A percentile compares a stretch with the other conserved stretches of the same genome.
phyloP scores from a whole-genome alignment of 1,284 basidiomycete species.

The Papiliotrema flavescens region DNA sequence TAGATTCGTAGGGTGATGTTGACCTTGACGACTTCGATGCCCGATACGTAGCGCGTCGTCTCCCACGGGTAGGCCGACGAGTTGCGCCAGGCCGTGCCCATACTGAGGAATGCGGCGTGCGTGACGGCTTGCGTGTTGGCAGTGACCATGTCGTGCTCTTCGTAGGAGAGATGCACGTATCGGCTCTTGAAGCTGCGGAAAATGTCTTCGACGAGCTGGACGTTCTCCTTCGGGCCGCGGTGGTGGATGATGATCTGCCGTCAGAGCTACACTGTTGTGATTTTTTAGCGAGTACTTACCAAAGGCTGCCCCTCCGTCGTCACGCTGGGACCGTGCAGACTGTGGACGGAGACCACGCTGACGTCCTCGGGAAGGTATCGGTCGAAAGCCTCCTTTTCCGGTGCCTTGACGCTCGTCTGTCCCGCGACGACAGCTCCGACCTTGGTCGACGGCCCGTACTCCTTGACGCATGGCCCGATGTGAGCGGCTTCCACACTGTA shows the following conservation, averaged over 20 bases:
- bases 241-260: conserved; percentile 82
- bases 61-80: conserved; percentile 89
- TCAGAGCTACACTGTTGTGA: too few relatives aligned
- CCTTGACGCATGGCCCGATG: conserved; percentile 74
- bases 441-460: conserved; percentile 94
- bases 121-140: conserved; percentile 98
- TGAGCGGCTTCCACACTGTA: conserved; percentile 94
- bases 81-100: conserved; percentile 94
- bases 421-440: conserved; percentile 87
- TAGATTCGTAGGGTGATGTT: conserved; percentile 97
- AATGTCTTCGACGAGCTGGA: conserved; percentile 76
- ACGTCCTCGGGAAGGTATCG: conserved; percentile 79
- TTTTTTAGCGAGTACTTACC: conserved; percentile 53
- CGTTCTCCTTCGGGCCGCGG: conserved; percentile 69
- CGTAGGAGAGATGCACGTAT: conserved; percentile 88
- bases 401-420: conserved; percentile 95
- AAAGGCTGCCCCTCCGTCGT: conserved; percentile 88
- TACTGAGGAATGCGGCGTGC: conserved; percentile 95
- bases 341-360: conserved; percentile 89
- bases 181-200: conserved; percentile 78
- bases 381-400: conserved; percentile 88
- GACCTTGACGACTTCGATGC: conserved; percentile 97
- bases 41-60: conserved; percentile 85
- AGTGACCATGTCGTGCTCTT: conserved; percentile 93
- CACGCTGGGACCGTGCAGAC: conserved; percentile 89